These are phyloP conservation scores for Metarhizium robertsii DNA, from an alignment of 2,329 filamentous ascomycete genomes.

Conservation along the genomic window DNA sequence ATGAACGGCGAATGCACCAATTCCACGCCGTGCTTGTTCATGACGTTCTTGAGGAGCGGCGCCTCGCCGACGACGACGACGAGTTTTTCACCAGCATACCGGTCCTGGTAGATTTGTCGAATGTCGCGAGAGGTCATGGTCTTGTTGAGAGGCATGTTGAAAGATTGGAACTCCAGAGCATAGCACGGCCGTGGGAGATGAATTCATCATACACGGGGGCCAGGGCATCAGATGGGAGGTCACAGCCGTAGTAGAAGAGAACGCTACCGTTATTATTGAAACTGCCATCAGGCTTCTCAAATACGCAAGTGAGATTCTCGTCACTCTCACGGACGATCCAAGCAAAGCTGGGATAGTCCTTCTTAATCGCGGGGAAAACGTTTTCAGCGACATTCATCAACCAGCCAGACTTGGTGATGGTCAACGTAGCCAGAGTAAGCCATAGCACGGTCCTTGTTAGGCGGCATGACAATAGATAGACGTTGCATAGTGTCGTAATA, in stretches of 20 bases:
- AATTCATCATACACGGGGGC: conserved; percentile 79
- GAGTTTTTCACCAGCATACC: conserved; percentile 91
- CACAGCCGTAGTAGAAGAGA: conserved; percentile 91
- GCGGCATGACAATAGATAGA: conserved; percentile 77
- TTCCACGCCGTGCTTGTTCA: conserved; percentile 82
- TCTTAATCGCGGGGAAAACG: conserved; percentile 86
- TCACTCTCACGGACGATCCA: conserved; percentile 97
- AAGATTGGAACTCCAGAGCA: conserved; percentile 84
- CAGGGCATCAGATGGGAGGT: conserved; percentile 65
- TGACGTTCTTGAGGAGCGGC: conserved; percentile 77
- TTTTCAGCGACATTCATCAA: conserved; percentile 92
- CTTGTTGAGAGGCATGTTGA: conserved; percentile 79
- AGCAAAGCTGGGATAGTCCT: conserved; percentile 81
- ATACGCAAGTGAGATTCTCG: conserved; percentile 97
- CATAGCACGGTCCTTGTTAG: conserved; percentile 54
- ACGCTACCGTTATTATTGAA: conserved; percentile 78
- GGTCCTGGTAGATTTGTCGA: conserved; percentile 88
- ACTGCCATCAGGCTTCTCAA: conserved; percentile 91
- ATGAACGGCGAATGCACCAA: conserved; percentile 93
- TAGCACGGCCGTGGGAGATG: conserved; percentile 68
- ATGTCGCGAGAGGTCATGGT: conserved; percentile 87
- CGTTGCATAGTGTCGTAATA: conserved; percentile 96
- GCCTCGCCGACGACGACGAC: conserved; percentile 87
- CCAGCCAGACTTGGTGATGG: conserved; percentile 91
- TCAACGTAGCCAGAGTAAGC: conserved; percentile 87